phyloP scores from a whole-genome alignment of 495 filamentous ascomycete species.

The Parachaetomium inaequale region DNA sequence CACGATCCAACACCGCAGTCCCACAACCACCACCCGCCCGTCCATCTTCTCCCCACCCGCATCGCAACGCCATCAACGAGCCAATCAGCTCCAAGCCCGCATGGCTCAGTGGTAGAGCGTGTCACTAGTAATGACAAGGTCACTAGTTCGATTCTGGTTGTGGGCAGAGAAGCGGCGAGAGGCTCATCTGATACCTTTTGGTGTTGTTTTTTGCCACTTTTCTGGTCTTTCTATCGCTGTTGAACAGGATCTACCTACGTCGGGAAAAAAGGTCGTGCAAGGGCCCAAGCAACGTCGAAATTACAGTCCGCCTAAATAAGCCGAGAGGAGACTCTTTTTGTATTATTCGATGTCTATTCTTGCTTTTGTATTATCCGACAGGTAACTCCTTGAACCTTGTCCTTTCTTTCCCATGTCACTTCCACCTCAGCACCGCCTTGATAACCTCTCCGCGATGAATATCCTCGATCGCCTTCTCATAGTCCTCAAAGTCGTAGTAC shows the following conservation, averaged over 20 bases:
- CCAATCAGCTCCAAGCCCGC: conserved; percentile 12
- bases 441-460: conserved; percentile 25
- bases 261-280: too few relatives aligned
- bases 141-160: conserved; percentile 15
- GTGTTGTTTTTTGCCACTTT: background rate
- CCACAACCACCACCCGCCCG: background rate
- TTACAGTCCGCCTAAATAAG: too few relatives aligned
- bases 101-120: conserved; percentile 19
- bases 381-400: too few relatives aligned
- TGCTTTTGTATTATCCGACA: too few relatives aligned
- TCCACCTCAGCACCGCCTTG: conserved; percentile 32
- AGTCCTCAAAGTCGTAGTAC: conserved; percentile 31
- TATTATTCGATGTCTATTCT: too few relatives aligned
- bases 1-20: background rate
- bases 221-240: too few relatives aligned
- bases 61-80: background rate
- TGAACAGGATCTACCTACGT: too few relatives aligned
- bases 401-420: background rate
- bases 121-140: conserved; percentile 18
- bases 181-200: background rate
- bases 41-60: background rate
- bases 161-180: background rate
- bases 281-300: too few relatives aligned
- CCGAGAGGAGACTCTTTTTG: too few relatives aligned
- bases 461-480: conserved; percentile 28